A percentile compares a stretch with the other conserved stretches of the same genome.
phyloP scores from a whole-genome alignment of 2,329 filamentous ascomycete species.

The Ilyonectria robusta region DNA sequence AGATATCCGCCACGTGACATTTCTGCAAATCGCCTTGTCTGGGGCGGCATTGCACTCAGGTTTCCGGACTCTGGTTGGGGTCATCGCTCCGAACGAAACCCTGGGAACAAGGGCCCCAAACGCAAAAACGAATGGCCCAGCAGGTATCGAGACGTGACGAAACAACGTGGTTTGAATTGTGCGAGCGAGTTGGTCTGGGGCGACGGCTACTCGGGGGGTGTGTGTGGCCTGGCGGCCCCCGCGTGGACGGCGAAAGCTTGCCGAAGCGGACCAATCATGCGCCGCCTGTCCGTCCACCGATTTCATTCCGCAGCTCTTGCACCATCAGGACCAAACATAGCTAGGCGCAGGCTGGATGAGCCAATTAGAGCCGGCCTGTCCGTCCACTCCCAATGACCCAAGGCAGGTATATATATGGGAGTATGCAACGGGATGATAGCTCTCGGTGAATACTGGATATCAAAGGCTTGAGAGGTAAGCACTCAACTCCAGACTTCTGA shows the following conservation, averaged over 20 bases:
- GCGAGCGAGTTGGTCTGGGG: too few species aligned
- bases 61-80: too few species aligned
- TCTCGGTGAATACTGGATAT: background rate
- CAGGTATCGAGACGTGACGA: too few species aligned
- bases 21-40: background rate
- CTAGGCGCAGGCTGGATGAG: background rate
- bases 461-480: background rate
- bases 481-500: constrained; percentile 5
- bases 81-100: too few species aligned
- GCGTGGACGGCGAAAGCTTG: too few species aligned
- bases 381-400: background rate
- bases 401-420: background rate
- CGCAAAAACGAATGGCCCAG: too few species aligned
- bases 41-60: background rate
- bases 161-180: too few species aligned
- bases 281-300: constrained; percentile 5
- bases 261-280: too few species aligned
- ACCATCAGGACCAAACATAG: background rate
- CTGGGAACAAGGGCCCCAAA: too few species aligned
- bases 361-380: background rate
- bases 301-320: background rate
- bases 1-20: constrained; percentile 6
- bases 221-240: too few species aligned
- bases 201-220: too few species aligned
- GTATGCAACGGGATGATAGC: background rate